Evolutionary conservation across 257 asterid species (phyloP), one percentile per base, ranked within the genome.

Genomic region (Fraxinus cuspidata): DNA sequence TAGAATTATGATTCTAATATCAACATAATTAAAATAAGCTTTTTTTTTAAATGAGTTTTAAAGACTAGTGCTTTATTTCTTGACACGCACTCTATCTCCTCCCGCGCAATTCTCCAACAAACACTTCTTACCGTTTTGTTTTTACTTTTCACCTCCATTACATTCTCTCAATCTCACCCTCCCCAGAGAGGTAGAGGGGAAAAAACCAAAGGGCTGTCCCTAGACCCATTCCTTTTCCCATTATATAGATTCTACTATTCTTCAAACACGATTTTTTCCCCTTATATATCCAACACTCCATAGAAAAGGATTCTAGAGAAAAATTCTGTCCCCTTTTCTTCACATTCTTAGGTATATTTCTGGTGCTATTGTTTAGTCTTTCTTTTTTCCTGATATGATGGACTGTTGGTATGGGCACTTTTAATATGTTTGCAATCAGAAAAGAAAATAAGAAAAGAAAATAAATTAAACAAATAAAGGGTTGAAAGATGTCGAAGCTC

Each of bases 81-180:
- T 34, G 38, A 34, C 6, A 34, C 8, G 32, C 32, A 29, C 32
- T 29, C 32, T 29, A 3, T 3, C 32, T 3, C 6, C 38, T 34
- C 38, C 8, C 38, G n/a, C 38, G 38, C 32, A 29, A 29, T 29
- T 4, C 27, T 7, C 16, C 29, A 8, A 56, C 21, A 56, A 56
- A 23, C 15, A 31, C 67, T 23, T n/a, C 31, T 23, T 58, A 58
- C 31, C 6, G 29, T 23, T 58, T 7, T 3, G 1, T 8, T 58
- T 8, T 58, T 6, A 60, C 42, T 9, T 53, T 70, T 18, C 71
- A 35, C 65, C 69, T 73, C 51, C 65, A 12, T 16, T 66, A 2
- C 53, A 70, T 66, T 35, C 77, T 29, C n/a, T n/a, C n/a, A n/a
- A 65, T 68, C 73, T 23, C 79, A n/a, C 82, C 9, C 70, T 21